Evolutionary conservation across 306 rosid species (phyloP), one percentile per base, ranked within the genome.

Genomic region (Senna tora): DNA sequence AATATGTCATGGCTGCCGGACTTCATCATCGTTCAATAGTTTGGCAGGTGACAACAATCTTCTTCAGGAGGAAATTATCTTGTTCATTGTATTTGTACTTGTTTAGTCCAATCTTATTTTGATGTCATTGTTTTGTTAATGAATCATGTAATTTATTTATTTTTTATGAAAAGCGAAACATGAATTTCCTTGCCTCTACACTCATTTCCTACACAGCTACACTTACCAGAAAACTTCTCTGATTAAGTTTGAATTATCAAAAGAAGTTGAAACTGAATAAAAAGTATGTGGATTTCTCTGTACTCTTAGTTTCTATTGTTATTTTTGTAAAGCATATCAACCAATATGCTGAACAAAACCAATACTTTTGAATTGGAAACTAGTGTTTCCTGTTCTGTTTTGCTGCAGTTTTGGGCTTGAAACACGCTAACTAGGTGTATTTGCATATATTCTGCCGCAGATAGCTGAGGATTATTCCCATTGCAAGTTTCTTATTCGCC

Each of bases 381-480:
- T 39, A 54, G n/a, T 67, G 45, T 79, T 17, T 25, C 21, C 42
- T 28, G 59, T 41, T 69, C 52, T 46, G 33, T 14, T 32, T 67
- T 62, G 32, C 45, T 61, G 45, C 53, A 4, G 8, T 21, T 72
- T 54, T 61, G 38, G 54, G 56, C 65, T 55, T 57, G 60, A 65
- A 74, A 68, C 32, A 56, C 72, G 76, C 70, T 65, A 72, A 68
- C 66, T 38, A 21, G 25, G 34, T 55, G 50, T 46, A 33, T 4
- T 58, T 55, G 65, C 22, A 67, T 68, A 70, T 67, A 41, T 43
- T 15, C 25, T 73, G 59, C 70, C 74, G 71, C 77, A 90, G 98
- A 93, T 89, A 49, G 97, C 97, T 12, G 98, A 91, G 82, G 98
- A 91, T 84, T 93, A 93, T 86, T 90, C 98, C 51, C 96, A 93